Conservation (phyloP, 345 rosid genomes). For the Gossypium turneri region DNA sequence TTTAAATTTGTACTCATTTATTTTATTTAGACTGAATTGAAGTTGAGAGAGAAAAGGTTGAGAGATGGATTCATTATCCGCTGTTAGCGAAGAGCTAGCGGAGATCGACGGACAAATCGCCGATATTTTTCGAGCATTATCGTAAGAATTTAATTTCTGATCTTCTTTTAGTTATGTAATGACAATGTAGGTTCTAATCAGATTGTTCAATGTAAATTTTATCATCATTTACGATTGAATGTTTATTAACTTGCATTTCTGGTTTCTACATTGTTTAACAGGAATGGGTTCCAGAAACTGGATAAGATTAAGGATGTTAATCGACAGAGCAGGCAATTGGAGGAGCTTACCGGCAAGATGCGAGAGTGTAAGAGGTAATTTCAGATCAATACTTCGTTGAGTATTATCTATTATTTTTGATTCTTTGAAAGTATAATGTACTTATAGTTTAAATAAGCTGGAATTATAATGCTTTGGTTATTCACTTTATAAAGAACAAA, state of each 20-base stretch:
- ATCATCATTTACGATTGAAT: background rate
- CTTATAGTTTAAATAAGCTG: background rate
- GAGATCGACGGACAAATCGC: conserved; percentile 83
- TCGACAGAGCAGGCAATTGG: conserved; percentile 90
- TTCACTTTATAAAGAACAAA: background rate
- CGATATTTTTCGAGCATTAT: conserved; percentile 79
- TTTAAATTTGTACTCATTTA: background rate
- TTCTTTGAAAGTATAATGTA: background rate
- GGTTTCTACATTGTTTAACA: conserved; percentile 21
- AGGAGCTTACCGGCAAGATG: conserved; percentile 94
- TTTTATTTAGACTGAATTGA: background rate
- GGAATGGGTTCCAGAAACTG: conserved; percentile 94
- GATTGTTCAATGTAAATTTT: background rate
- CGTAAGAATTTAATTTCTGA: conserved; percentile 44
- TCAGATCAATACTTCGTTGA: background rate
- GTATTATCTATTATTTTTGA: background rate
- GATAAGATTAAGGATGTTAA: conserved; percentile 90
- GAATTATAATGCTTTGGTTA: background rate
- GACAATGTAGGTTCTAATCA: background rate
- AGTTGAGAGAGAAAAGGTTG: background rate
- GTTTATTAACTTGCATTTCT: background rate
- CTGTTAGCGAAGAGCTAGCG: conserved; percentile 77
- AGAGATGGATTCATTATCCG: conserved; percentile 58
- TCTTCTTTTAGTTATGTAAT: background rate
- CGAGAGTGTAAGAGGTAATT: conserved; percentile 87